Evolutionary conservation across 768 basidiomycete genomes (phyloP), one percentile per base, ranked within the genome.

Genomic region (Tulasnella sp.): DNA sequence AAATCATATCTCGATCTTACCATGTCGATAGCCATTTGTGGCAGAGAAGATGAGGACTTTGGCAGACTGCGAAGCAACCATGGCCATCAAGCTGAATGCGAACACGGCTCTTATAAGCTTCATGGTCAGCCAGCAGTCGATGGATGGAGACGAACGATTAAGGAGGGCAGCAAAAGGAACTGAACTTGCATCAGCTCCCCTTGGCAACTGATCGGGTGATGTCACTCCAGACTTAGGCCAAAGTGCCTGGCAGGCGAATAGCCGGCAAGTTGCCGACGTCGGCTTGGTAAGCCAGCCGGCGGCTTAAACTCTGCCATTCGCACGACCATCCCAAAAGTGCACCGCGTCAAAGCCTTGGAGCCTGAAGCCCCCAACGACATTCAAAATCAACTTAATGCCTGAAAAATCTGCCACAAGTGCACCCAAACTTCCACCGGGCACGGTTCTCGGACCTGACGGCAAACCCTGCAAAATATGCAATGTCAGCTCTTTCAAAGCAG

Each of bases 401-500:
- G 39, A 37, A 40, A 37, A n/a, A 4, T 8, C 69, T 47, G 1
- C 69, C 17, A 47, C 41, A 59, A 34, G 32, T 35, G 34, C 29
- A 26, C 36, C 71, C 14, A 26, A 36, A 17, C 32, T 90, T 35
- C 90, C 91, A 0, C 90, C 92, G 7, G 94, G 93, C 2, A 89
- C 94, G 84, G 86, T 95, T 71, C 81, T 98, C 75, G 95, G 92
- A 1, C 91, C 93, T 14, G 93, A 98, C 75, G 95, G 96, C 22
- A 97, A 95, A 79, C 94, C 92, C 0, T 98, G 96, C 84, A 96
- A 94, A 81, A 88, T 92, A 35, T 95, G 94, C 77, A 91, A 88
- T 47, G 89, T 59, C 52, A 59, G 52, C 9, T 59, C 52, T 22
- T 17, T 78, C 81, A 35, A 80, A 76, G 40, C 19, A 39, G 37